Conservation (phyloP, 1,284 basidiomycete genomes). For the Melampsora americana region DNA sequence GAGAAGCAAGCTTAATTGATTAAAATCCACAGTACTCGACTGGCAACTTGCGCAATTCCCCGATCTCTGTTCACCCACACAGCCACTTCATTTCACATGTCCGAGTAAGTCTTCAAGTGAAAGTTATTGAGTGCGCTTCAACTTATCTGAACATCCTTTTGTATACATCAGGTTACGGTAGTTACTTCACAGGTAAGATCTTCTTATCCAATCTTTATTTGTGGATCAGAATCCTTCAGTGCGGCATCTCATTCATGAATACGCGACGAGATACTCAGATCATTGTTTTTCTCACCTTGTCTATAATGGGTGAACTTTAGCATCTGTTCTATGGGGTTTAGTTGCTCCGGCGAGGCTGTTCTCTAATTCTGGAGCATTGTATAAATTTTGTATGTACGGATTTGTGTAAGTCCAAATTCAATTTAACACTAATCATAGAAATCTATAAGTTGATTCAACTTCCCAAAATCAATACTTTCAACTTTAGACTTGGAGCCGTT, state of each 20-base stretch:
- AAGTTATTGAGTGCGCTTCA: too few relatives aligned
- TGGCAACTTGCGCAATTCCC: constrained; percentile 36
- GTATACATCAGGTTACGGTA: too few relatives aligned
- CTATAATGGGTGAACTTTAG: constrained; percentile 20
- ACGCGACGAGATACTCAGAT: not conserved
- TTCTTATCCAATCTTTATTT: too few relatives aligned
- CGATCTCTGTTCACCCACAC: constrained; percentile 35
- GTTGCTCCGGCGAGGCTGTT: constrained; percentile 30
- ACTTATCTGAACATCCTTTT: not conserved
- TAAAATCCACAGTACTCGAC: constrained; percentile 12
- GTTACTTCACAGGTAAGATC: too few relatives aligned
- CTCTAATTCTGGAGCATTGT: constrained; percentile 18
- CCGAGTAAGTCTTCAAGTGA: constrained; percentile 2
- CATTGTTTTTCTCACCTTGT: not conserved
- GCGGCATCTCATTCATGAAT: not conserved
- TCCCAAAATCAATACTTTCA: not conserved
- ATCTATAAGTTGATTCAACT: not conserved
- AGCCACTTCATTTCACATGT: constrained; percentile 30
- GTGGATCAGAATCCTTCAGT: too few relatives aligned
- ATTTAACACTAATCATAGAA: too few relatives aligned
- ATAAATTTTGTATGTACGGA: constrained; percentile 30
- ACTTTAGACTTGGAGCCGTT: constrained; percentile 26
- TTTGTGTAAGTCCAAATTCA: constrained; percentile 26
- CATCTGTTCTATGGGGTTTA: constrained; percentile 37
- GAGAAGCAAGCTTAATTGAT: too few relatives aligned